Conservation (phyloP, 2,329 filamentous ascomycete species). For the Tolypocladium sp. region DNA sequence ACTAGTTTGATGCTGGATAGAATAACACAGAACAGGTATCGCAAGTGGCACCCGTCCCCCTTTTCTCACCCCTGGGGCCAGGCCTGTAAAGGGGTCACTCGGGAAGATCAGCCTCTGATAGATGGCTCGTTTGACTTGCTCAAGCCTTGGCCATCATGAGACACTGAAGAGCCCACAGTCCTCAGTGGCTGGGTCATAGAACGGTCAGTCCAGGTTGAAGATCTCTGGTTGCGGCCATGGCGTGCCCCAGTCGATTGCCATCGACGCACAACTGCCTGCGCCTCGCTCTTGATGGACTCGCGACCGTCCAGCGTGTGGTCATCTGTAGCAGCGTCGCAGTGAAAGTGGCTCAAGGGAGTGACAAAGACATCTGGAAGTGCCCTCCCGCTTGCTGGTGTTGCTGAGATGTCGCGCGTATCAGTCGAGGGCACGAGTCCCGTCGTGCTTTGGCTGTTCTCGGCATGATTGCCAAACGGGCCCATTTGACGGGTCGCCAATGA, state of each 20-base stretch:
- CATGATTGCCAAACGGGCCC: background rate
- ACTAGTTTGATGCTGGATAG: background rate
- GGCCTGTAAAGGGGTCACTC: background rate
- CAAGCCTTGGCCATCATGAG: background rate
- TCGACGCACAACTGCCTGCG: background rate
- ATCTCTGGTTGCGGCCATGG: background rate
- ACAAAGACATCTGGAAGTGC: conserved; percentile 8
- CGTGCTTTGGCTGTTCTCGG: background rate
- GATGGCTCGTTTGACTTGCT: background rate
- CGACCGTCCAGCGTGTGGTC: background rate
- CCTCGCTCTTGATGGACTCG: background rate
- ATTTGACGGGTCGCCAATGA: background rate
- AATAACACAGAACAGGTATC: background rate
- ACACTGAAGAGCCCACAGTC: background rate
- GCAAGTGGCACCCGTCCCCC: background rate
- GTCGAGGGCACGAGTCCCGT: background rate
- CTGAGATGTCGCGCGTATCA: background rate
- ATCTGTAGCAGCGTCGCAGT: background rate
- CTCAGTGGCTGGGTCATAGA: background rate
- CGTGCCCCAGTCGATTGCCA: conserved; percentile 5
- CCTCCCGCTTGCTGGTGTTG: background rate
- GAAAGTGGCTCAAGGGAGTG: conserved; percentile 12
- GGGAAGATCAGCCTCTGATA: background rate
- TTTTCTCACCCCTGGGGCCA: background rate
- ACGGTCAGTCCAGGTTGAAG: background rate